phyloP scores from a whole-genome alignment of 306 rosid genomes.

The Ceratonia siliqua region DNA sequence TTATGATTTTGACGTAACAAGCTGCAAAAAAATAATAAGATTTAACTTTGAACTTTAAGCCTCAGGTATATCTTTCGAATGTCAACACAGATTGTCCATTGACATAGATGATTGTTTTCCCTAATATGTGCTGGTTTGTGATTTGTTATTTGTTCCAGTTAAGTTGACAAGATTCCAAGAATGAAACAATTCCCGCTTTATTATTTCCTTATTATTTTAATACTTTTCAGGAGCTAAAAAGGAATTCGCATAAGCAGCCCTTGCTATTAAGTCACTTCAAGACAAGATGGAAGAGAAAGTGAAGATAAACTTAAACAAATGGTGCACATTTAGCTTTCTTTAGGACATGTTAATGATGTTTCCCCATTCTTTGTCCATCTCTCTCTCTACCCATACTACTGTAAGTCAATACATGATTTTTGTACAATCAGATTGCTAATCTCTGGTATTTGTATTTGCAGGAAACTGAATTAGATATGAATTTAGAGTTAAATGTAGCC shows the following conservation, averaged over 20 bases:
- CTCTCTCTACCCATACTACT: constrained; percentile 9
- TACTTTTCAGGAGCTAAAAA: constrained; percentile 75
- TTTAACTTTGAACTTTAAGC: constrained; percentile 28
- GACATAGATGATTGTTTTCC: constrained; percentile 15
- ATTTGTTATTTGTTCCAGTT: constrained; percentile 15
- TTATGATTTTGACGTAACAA: constrained; percentile 28
- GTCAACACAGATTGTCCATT: constrained; percentile 16
- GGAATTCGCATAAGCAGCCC: constrained; percentile 80
- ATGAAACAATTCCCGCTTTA: not conserved
- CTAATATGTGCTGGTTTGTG: constrained; percentile 14
- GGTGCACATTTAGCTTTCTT: constrained; percentile 49
- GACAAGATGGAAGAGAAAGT: constrained; percentile 85
- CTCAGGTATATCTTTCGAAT: constrained; percentile 1
- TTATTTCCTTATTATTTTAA: constrained; percentile 16
- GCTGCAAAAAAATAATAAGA: constrained; percentile 26
- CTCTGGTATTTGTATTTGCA: constrained; percentile 49
- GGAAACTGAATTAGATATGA: constrained; percentile 69
- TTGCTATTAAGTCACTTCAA: constrained; percentile 78
- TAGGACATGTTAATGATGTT: constrained; percentile 21
- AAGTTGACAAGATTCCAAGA: constrained; percentile 11
- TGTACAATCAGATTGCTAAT: constrained; percentile 31
- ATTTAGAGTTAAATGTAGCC: constrained; percentile 70
- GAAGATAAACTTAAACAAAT: constrained; percentile 72
- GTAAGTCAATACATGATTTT: constrained; percentile 27
- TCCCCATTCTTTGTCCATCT: not conserved